These are phyloP conservation scores for Pseudocercospora crystallina DNA, from an alignment of 2,329 filamentous ascomycete genomes.

Conservation along the genomic window DNA sequence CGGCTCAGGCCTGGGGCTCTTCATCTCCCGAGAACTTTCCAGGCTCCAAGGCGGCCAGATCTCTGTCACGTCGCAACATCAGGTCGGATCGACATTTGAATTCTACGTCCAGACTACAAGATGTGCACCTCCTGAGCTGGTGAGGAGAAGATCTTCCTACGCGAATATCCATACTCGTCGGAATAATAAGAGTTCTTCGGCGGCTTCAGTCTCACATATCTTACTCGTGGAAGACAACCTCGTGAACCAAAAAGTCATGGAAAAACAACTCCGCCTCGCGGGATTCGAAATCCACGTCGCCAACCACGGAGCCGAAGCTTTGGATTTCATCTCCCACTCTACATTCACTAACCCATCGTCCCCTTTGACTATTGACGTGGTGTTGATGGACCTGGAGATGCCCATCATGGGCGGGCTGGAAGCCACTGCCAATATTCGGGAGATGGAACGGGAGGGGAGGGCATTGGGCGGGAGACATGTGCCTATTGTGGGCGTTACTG, in stretches of 20 bases:
- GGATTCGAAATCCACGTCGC: slow-evolving; percentile 27
- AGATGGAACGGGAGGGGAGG: slow-evolving; percentile 35
- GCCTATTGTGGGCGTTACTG: slow-evolving; percentile 73
- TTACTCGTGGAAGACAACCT: slow-evolving; percentile 37
- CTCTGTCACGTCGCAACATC: slow-evolving; percentile 60
- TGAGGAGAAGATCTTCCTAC: not conserved
- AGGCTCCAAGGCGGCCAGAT: slow-evolving; percentile 71
- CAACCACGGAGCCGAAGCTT: slow-evolving; percentile 29
- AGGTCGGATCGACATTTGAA: slow-evolving; percentile 63
- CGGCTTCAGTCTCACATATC: slow-evolving; percentile 7
- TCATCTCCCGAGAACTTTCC: slow-evolving; percentile 66
- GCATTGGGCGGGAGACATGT: slow-evolving; percentile 37
- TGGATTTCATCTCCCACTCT: slow-evolving; percentile 12
- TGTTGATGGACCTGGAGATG: slow-evolving; percentile 34
- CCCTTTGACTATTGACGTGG: not conserved
- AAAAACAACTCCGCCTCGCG: slow-evolving; percentile 23
- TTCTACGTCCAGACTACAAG: slow-evolving; percentile 57
- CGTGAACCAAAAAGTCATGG: slow-evolving; percentile 35
- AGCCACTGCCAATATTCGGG: slow-evolving; percentile 23
- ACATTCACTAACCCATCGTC: slow-evolving; percentile 17
- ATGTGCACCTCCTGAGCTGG: slow-evolving; percentile 3
- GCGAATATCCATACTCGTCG: not conserved
- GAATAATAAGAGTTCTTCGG: not conserved
- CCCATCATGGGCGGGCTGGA: slow-evolving; percentile 31
- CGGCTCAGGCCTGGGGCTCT: slow-evolving; percentile 68